A percentile compares a stretch with the other conserved stretches of the same genome.
Conservation (phyloP, 129 eudicot species). For the Flaveria trinervia region DNA sequence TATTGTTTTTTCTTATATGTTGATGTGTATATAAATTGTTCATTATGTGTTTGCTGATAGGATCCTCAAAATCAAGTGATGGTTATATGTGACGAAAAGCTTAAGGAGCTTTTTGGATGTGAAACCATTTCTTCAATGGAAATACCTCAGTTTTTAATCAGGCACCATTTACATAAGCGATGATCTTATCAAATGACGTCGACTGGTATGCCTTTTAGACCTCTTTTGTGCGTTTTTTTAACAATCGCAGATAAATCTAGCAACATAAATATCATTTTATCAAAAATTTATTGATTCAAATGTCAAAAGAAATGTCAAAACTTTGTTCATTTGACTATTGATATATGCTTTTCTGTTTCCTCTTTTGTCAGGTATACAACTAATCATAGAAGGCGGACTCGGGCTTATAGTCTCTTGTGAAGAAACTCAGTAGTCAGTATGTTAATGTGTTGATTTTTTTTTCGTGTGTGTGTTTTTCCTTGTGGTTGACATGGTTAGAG, state of each 20-base stretch:
- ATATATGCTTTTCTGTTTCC: background rate
- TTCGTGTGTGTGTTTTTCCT: background rate
- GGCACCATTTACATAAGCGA: conserved; percentile 60
- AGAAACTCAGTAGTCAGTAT: conserved; percentile 22
- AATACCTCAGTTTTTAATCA: conserved; percentile 68
- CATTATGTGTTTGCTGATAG: conserved; percentile 34
- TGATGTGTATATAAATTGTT: background rate
- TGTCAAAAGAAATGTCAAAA: background rate
- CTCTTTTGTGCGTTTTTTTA: conserved; percentile 2
- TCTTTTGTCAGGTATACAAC: conserved; percentile 33
- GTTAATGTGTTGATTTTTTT: conserved; percentile 7
- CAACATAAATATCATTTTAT: background rate
- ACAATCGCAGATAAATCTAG: background rate
- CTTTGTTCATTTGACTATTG: background rate
- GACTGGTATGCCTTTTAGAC: conserved; percentile 43
- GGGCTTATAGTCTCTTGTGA: conserved; percentile 18
- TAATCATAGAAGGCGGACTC: background rate
- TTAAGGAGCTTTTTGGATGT: conserved; percentile 76
- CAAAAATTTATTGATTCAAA: background rate
- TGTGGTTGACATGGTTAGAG: conserved; percentile 23
- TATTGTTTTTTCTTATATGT: background rate
- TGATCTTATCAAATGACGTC: conserved; percentile 38
- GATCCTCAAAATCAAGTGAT: conserved; percentile 68
- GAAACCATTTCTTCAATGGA: conserved; percentile 76
- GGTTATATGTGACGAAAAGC: conserved; percentile 74